phyloP scores from a whole-genome alignment of 1,139 yeast species.

The Scheffersomyces segobiensis region DNA sequence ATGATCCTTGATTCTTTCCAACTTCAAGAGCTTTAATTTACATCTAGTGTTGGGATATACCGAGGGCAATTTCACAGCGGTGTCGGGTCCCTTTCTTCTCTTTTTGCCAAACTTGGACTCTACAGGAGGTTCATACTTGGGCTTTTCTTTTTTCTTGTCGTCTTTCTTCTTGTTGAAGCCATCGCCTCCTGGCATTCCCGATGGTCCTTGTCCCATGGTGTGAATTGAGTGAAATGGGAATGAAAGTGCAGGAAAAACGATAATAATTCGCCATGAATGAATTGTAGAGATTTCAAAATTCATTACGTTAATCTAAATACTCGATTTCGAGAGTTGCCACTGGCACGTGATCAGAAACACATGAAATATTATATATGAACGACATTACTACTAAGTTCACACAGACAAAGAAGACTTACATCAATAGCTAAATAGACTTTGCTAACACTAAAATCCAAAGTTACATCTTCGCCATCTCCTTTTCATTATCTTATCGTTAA shows the following conservation, averaged over 20 bases:
- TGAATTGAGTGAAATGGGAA: slow-evolving; percentile 1
- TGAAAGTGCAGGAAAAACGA: neutral
- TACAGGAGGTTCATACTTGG: slow-evolving; percentile 98
- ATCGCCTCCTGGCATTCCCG: slow-evolving; percentile 68
- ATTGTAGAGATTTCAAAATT: neutral
- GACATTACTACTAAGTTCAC: too few species aligned
- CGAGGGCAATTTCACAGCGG: slow-evolving; percentile 78
- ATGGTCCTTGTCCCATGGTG: slow-evolving; percentile 74
- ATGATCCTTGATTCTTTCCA: slow-evolving; percentile 97
- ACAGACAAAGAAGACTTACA: too few species aligned
- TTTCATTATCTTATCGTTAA: neutral
- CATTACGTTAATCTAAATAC: neutral
- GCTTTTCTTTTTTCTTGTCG: slow-evolving; percentile 79
- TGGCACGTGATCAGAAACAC: neutral
- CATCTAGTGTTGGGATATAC: slow-evolving; percentile 94
- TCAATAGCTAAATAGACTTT: too few species aligned
- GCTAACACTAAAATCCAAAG: too few species aligned
- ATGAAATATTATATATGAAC: neutral
- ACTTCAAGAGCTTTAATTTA: slow-evolving; percentile 81
- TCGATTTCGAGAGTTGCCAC: neutral
- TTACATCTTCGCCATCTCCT: too few species aligned
- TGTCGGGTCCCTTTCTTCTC: slow-evolving; percentile 90
- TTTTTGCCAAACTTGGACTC: slow-evolving; percentile 90
- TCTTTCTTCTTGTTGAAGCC: slow-evolving; percentile 65
- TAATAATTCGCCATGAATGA: neutral